Conservation (phyloP, 2,329 filamentous ascomycete species). For the Geosmithia flava region DNA sequence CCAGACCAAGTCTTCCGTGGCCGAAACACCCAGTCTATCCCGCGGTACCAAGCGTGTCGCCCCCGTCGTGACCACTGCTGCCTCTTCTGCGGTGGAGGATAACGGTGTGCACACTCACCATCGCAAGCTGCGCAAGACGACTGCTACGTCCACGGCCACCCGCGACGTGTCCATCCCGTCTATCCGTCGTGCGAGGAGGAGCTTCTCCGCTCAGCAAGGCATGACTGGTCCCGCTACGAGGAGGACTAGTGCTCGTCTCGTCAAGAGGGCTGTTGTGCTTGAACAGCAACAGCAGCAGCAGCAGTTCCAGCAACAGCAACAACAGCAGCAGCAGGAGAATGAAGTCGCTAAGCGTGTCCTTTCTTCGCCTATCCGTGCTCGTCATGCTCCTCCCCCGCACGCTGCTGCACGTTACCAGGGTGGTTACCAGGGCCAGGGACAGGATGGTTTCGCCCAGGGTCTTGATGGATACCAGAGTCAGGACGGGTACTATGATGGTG, state of each 20-base stretch:
- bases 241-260: neutral
- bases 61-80: too few species aligned
- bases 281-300: slow-evolving; percentile 1
- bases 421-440: neutral
- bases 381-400: too few species aligned
- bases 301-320: slow-evolving; percentile 5
- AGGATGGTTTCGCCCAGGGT: too few species aligned
- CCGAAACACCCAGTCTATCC: slow-evolving; percentile 15
- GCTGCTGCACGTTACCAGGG: too few species aligned
- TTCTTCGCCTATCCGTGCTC: slow-evolving; percentile 2
- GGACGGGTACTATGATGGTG: neutral
- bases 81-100: too few species aligned
- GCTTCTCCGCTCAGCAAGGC: neutral
- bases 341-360: slow-evolving; percentile 13
- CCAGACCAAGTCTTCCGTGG: neutral
- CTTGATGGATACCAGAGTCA: neutral
- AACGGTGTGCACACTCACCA: too few species aligned
- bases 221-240: neutral
- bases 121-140: slow-evolving; percentile 32
- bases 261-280: slow-evolving; percentile 1
- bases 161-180: slow-evolving; percentile 24
- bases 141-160: slow-evolving; percentile 26
- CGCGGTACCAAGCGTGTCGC: slow-evolving; percentile 37
- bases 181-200: slow-evolving; percentile 9
- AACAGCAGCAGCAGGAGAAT: slow-evolving; percentile 7